These are phyloP conservation scores for Rhodamnia argentea DNA, from an alignment of 345 rosid species.

Conservation along the genomic window DNA sequence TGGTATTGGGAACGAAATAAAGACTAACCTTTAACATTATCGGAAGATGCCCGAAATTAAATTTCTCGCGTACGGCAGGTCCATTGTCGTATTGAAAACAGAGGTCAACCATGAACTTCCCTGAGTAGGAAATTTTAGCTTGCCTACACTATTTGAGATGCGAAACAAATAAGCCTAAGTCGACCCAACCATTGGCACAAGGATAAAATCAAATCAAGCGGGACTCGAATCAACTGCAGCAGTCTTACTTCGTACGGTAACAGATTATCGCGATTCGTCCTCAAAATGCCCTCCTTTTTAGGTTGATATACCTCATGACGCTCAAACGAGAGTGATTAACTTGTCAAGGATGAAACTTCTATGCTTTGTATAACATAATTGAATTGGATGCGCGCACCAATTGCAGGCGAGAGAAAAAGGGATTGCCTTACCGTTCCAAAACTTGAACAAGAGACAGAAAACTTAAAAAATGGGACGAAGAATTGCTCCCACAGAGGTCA, in stretches of 20 bases:
- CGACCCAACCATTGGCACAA: background rate
- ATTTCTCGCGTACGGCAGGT: conserved; percentile 37
- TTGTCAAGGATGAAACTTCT: conserved; percentile 37
- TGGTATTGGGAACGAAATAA: background rate
- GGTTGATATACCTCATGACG: conserved; percentile 49
- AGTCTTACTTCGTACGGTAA: conserved; percentile 64
- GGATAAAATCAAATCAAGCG: background rate
- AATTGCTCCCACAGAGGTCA: background rate
- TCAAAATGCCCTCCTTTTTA: conserved; percentile 37
- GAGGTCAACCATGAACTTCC: conserved; percentile 52
- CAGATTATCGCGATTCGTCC: conserved; percentile 24
- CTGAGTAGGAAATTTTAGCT: conserved; percentile 74
- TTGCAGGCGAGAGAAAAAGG: background rate
- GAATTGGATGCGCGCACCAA: background rate
- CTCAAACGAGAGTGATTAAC: conserved; percentile 42
- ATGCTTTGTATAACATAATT: background rate
- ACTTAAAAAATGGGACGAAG: background rate
- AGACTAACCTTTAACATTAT: conserved; percentile 74
- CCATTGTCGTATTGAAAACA: conserved; percentile 40
- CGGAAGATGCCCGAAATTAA: conserved; percentile 71
- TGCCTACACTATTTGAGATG: conserved; percentile 59
- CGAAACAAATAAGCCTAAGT: background rate
- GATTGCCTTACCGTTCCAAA: background rate
- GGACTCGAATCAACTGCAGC: background rate
- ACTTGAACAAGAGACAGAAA: no score